These are phyloP conservation scores for Aspergillus conjunctus DNA, from an alignment of 495 filamentous ascomycete genomes.

Conservation along the genomic window DNA sequence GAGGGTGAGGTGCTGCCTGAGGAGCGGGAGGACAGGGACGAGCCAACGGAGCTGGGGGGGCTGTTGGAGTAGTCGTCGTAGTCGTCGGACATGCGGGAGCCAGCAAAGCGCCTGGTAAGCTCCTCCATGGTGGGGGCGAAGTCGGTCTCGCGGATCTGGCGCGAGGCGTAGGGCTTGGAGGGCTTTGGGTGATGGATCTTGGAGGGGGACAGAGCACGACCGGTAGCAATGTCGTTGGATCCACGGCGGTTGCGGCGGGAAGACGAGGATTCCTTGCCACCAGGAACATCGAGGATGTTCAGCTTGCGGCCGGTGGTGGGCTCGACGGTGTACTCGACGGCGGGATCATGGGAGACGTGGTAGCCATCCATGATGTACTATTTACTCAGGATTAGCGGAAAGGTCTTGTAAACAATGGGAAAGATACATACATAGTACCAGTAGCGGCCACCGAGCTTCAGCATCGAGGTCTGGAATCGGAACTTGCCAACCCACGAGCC, in stretches of 20 bases:
- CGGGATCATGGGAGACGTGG: constrained; percentile 97
- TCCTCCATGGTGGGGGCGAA: constrained; percentile 72
- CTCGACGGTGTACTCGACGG: constrained; percentile 84
- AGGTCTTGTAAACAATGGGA: not conserved
- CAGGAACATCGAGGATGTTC: constrained; percentile 73
- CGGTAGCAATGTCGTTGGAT: constrained; percentile 72
- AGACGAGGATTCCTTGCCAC: constrained; percentile 38
- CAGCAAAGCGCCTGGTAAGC: constrained; percentile 71
- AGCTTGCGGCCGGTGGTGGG: constrained; percentile 95
- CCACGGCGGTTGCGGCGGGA: constrained; percentile 35
- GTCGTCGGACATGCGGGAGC: constrained; percentile 71
- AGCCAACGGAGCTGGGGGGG: constrained; percentile 73
- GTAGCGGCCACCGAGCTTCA: constrained; percentile 86
- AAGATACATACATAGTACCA: constrained; percentile 81
- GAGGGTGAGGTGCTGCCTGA: constrained; percentile 69
- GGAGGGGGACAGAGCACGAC: constrained; percentile 80
- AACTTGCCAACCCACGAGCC: constrained; percentile 95
- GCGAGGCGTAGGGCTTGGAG: constrained; percentile 79
- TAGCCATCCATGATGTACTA: constrained; percentile 98
- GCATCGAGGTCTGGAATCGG: constrained; percentile 82
- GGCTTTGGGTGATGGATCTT: constrained; percentile 92
- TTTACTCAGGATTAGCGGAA: not conserved
- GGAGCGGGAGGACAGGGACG: constrained; percentile 74
- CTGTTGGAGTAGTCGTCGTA: constrained; percentile 63
- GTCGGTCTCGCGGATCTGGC: constrained; percentile 77